These are phyloP conservation scores for Amanita rimosa DNA, from an alignment of 768 basidiomycete genomes.

Conservation along the genomic window DNA sequence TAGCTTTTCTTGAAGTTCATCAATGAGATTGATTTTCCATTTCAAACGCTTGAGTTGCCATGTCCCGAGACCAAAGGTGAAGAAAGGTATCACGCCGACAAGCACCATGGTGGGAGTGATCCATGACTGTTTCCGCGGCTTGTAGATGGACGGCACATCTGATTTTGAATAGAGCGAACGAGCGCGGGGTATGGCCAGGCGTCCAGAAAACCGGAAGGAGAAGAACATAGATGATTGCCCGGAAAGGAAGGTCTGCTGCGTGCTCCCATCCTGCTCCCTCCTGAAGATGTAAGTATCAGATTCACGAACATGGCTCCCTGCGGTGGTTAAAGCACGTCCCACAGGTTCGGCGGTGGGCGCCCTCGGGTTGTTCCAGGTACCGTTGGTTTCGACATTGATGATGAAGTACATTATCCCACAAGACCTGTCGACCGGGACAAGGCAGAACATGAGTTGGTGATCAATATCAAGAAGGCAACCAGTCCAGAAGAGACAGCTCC, in stretches of 20 bases:
- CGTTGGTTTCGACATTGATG: conserved; percentile 56
- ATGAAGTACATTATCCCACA: conserved; percentile 89
- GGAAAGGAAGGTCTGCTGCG: background rate
- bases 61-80: conserved; percentile 81
- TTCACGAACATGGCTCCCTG: background rate
- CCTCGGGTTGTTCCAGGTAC: conserved; percentile 23
- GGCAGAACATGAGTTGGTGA: conserved; percentile 85
- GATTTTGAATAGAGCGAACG: conserved; percentile 1
- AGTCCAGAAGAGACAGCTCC: conserved; percentile 92
- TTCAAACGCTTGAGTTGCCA: conserved; percentile 92
- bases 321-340: background rate
- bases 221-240: background rate
- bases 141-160: conserved; percentile 38
- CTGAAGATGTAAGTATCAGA: background rate
- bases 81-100: conserved; percentile 78
- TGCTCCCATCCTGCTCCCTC: background rate
- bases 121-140: conserved; percentile 46
- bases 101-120: conserved; percentile 62
- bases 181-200: background rate
- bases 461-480: conserved; percentile 98
- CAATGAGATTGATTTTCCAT: conserved; percentile 93
- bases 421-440: conserved; percentile 98
- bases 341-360: conserved; percentile 29
- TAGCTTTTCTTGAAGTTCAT: conserved; percentile 87
- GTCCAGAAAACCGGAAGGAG: background rate